Base-by-base conservation (phyloP, 225 moss, liverwort and hornwort genomes). In the Physcomitrium patens region DNA sequence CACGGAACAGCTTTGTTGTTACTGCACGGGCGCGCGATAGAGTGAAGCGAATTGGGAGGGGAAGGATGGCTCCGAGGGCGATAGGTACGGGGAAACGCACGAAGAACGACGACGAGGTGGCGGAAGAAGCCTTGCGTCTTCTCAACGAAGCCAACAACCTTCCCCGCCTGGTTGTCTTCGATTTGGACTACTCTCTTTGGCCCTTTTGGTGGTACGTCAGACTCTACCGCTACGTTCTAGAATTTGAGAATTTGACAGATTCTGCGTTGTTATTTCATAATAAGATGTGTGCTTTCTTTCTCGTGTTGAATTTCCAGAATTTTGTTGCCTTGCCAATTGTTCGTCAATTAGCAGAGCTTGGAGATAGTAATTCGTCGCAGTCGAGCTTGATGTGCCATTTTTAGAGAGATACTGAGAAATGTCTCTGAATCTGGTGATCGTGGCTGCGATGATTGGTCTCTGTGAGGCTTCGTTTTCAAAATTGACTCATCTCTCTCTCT, bases 171-270 rank as follows among this genome's bases (percentile, higher is more conserved):
- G 92, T 96, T 3, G 96, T 96, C 45, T 96, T 96, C 51, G 94
- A 96, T 76, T 84, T 96, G 47, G 96, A 96, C 60, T 96, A 96
- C 75, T 94, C 96, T 17, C 75, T 94, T 3, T 96, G 94, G 96
- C 96, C 96, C 52, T 96, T 86, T 71, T 94, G 87, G 82, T 93
- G 96, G 96, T 94, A 73, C 73, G 77, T 51, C 57, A 50, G 31
- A 37, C 0, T 7, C 28, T 12, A 70, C 65, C 20, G 47, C 56
- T 0, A 52, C 65, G 17, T 65, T 18, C 50, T 49, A 5, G 4
- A 44, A 46, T 63, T 20, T 12, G 52, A n/a, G 31, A 1, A 52
- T 67, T 31, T 13, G 14, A 17, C 26, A 63, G 8, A 23, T 24
- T 22, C 20, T 10, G 22, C 47, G 51, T 59, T 58, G 14, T 43